Base-by-base conservation (phyloP, 1,284 basidiomycete species). In the Pisolithus thermaeus region DNA sequence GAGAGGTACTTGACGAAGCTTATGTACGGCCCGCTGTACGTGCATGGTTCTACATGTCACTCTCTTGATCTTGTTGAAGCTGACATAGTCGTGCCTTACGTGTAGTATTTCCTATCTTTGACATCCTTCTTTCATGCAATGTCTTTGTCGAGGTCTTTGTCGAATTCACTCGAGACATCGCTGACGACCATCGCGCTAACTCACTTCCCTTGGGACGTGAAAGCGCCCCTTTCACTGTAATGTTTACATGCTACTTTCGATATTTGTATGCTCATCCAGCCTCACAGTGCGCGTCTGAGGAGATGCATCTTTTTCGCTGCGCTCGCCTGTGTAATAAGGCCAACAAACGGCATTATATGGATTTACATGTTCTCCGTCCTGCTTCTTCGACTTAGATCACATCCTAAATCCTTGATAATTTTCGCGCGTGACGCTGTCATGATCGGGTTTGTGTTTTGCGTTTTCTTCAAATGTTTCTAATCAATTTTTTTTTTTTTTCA, bases 91-190 rank as follows among this genome's bases (percentile, higher is more conserved):
- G 49, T 27, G 9, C 42, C 8, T 40, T 16, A 47, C 38, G 52
- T 35, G 14, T 60, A 97, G 94, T 71, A 89, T 20, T 76, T 95
- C 52, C 70, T 96, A 35, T 96, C 92, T 8, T 66, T 94, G 39
- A 81, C 86, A 0, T 96, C 91, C 0, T 81, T 96, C 59, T 99
- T 97, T 72, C 81, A 96, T 64, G 82, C 82, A 0, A 77, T 96
- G 50, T 83, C 92, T 1, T 75, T 97, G 11, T 88, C 92, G 4
- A 80, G 97, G 20, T 92, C 94, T 0, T 75, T 99, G 37, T 96
- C 93, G 14, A 99, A 98, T 65, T 95, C 93, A 5, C 71, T 93
- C 20, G 97, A 99, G 65, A 94, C 93, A 0, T 83, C 90, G 0
- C 69, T 99, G 39, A 90, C 89, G 0, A 84, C 84, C 0, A 70